Evolutionary conservation across 331 rosid genomes (phyloP).

Genomic region (Telfairia occidentalis): DNA sequence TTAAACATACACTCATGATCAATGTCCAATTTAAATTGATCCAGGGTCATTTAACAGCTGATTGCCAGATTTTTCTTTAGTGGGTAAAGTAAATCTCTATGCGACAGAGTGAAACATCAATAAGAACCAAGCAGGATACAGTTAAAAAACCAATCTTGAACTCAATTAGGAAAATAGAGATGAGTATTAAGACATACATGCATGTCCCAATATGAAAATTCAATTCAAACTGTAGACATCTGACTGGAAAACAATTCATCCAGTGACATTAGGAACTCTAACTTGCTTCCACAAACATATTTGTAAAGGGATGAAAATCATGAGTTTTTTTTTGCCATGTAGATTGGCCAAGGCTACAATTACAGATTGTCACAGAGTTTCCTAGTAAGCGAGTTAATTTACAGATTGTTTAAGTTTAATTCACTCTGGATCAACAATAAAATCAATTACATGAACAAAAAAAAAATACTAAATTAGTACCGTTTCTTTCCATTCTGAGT

Average conservation of each 20-base stretch:
- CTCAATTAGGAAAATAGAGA: not conserved
- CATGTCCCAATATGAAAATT: not conserved
- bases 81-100: not conserved
- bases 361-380: not conserved
- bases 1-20: not conserved
- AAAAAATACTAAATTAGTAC: slow-evolving; percentile 29
- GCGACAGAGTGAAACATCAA: not conserved
- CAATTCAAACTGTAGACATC: not conserved
- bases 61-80: not conserved
- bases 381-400: slow-evolving; percentile 2
- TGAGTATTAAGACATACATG: not conserved
- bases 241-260: not conserved
- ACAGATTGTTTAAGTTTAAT: not conserved
- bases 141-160: not conserved
- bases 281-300: slow-evolving; percentile 10
- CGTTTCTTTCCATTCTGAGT: slow-evolving; percentile 95
- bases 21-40: not conserved
- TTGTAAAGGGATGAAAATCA: slow-evolving; percentile 1
- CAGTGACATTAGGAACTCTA: not conserved
- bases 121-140: not conserved
- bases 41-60: not conserved
- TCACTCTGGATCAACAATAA: not conserved
- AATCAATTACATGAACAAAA: not conserved
- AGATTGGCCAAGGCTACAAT: slow-evolving; percentile 4
- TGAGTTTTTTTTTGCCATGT: slow-evolving; percentile 1